phyloP scores from a whole-genome alignment of 306 rosid genomes.

The Datisca glomerata region DNA sequence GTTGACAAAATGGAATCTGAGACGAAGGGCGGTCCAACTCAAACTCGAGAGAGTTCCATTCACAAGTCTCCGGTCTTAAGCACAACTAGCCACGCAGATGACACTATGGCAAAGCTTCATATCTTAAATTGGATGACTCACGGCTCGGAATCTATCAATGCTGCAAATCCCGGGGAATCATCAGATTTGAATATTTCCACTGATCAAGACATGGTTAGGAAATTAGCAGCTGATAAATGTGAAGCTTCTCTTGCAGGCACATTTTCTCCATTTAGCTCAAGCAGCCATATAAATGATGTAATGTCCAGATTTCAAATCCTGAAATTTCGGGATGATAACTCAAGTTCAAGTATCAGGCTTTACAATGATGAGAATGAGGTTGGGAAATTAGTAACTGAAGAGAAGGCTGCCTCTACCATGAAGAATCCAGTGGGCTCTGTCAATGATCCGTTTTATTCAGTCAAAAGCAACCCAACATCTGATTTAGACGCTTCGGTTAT shows the following conservation, averaged over 20 bases:
- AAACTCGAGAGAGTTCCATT: slow-evolving; percentile 13
- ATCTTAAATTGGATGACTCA: slow-evolving; percentile 21
- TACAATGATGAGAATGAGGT: background rate
- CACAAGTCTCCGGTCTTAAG: slow-evolving; percentile 14
- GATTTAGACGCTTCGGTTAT: slow-evolving; percentile 39
- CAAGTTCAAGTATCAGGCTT: background rate
- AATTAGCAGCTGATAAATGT: slow-evolving; percentile 4
- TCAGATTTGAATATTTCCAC: slow-evolving; percentile 22
- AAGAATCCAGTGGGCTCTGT: slow-evolving; percentile 10
- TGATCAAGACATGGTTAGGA: slow-evolving; percentile 19
- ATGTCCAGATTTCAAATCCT: slow-evolving; percentile 9
- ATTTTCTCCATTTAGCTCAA: background rate
- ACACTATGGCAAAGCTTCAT: slow-evolving; percentile 28
- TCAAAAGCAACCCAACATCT: slow-evolving; percentile 9
- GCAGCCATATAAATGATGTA: slow-evolving; percentile 7
- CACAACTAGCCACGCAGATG: slow-evolving; percentile 20
- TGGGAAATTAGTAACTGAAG: slow-evolving; percentile 3
- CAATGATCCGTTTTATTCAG: slow-evolving; percentile 18
- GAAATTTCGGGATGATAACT: slow-evolving; percentile 5
- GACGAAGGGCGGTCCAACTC: slow-evolving; percentile 19
- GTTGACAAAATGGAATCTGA: slow-evolving; percentile 21
- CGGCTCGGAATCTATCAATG: slow-evolving; percentile 9
- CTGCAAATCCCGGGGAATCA: slow-evolving; percentile 8
- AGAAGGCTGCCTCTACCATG: slow-evolving; percentile 11
- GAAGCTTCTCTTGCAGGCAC: background rate